Base-by-base conservation (phyloP, 2,329 filamentous ascomycete species). In the Albifimbria verrucaria region DNA sequence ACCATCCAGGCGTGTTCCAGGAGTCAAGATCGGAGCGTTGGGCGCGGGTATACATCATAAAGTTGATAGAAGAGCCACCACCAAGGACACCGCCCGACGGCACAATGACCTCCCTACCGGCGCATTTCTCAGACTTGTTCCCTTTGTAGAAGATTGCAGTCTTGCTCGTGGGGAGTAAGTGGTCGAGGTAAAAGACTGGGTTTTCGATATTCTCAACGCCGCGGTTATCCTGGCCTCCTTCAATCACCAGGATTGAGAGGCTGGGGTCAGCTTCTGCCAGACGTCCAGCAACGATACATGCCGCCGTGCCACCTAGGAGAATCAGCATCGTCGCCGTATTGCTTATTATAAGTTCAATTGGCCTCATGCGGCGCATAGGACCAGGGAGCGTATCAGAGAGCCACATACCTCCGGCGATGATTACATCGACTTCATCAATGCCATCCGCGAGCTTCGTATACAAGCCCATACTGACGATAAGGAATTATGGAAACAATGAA, bases 51-150 rank as follows among this genome's bases (percentile, higher is more conserved):
- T 70, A 69, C 52, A 66, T 66, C 56, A 64, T 59, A 49, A 68
- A 60, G 47, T 70, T 70, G 56, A 69, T 65, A 3, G 67, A 65
- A 2, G 67, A 69, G 11, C 66, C 65, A 2, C 67, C 67, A 7
- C 68, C 68, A 2, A 68, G 61, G 5, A 63, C 54, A 3, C 65
- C 61, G 11, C 65, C 67, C 1, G 62, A 48, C 0, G 61, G 52
- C 1, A 69, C 62, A 10, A 62, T 25, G 2, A 56, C 44, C 47
- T 57, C 55, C 7, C 67, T 59, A 2, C 59, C 58, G 26, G 56
- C 60, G 24, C 69, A 52, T 5, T 57, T 55, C 1, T 57, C 51
- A 4, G 60, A 55, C 23, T 57, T 62, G n/a, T 62, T 61, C 1
- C 55, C 54, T 20, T 62, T 55, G 56, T 64, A 64, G 24, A 62